Evolutionary conservation across 2,329 filamentous ascomycete genomes (phyloP).

Genomic region (Stachybotrys chlorohalonatus): DNA sequence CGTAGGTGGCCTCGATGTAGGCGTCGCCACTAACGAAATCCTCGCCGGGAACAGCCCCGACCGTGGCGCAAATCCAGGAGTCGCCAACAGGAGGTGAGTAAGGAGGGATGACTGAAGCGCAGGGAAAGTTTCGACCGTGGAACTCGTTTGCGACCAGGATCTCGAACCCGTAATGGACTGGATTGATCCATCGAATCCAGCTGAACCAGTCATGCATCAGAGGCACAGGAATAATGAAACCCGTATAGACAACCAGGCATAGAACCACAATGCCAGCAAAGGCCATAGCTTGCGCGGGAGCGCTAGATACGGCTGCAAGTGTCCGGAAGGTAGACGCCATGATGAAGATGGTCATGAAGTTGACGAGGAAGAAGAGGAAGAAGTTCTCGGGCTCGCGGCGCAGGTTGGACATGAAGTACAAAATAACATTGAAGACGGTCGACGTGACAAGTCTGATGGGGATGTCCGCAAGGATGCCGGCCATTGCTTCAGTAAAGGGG

Average conservation of each 20-base stretch:
- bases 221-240: conserved; percentile 15
- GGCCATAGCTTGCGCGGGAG: conserved; percentile 30
- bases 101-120: conserved; percentile 33
- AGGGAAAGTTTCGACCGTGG: conserved; percentile 40
- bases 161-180: conserved; percentile 61
- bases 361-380: conserved; percentile 43
- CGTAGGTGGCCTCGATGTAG: conserved; percentile 42
- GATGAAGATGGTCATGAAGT: background rate
- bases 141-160: conserved; percentile 62
- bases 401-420: conserved; percentile 58
- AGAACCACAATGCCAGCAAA: background rate
- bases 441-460: conserved; percentile 50
- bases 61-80: conserved; percentile 37
- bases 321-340: background rate
- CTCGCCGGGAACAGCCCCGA: conserved; percentile 41
- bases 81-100: conserved; percentile 29
- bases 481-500: conserved; percentile 49
- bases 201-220: conserved; percentile 54
- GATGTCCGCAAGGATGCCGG: conserved; percentile 44
- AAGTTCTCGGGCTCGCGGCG: conserved; percentile 41
- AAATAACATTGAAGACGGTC: conserved; percentile 43
- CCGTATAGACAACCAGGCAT: conserved; percentile 12
- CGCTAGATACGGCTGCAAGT: conserved; percentile 37
- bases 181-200: conserved; percentile 64
- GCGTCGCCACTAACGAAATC: conserved; percentile 44